These are phyloP conservation scores for Ilyonectria destructans DNA, from an alignment of 2,329 filamentous ascomycete genomes.

Conservation along the genomic window DNA sequence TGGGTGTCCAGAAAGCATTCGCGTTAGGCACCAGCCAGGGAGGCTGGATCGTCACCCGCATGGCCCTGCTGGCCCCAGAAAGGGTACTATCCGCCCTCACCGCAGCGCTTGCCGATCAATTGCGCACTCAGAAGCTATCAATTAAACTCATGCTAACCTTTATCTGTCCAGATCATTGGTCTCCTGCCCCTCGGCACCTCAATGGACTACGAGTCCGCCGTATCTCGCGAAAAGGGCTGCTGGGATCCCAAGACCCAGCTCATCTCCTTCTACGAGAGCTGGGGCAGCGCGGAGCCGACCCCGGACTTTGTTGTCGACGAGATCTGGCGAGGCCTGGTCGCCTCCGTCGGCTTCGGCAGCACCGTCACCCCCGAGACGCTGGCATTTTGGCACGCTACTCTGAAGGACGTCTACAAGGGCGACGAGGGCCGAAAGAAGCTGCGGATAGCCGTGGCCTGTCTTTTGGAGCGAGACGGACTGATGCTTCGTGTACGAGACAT, in stretches of 20 bases:
- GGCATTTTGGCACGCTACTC: constrained; percentile 63
- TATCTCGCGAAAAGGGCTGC: constrained; percentile 63
- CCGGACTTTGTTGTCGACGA: constrained; percentile 66
- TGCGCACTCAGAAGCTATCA: background rate
- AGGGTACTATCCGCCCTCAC: constrained; percentile 54
- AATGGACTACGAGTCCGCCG: constrained; percentile 68
- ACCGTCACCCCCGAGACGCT: constrained; percentile 55
- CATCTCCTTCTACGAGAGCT: constrained; percentile 60
- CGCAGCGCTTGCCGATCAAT: constrained; percentile 7
- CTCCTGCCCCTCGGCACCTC: constrained; percentile 66
- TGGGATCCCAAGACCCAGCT: constrained; percentile 65
- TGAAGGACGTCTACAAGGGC: constrained; percentile 64
- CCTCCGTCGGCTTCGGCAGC: constrained; percentile 63
- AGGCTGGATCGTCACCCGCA: constrained; percentile 66
- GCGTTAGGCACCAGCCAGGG: constrained; percentile 68
- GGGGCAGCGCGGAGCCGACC: constrained; percentile 57
- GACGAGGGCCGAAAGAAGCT: constrained; percentile 67
- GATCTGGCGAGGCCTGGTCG: constrained; percentile 63
- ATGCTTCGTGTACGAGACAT: constrained; percentile 63
- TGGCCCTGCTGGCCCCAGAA: constrained; percentile 67
- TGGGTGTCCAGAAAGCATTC: constrained; percentile 65
- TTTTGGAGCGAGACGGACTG: constrained; percentile 66
- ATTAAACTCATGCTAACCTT: constrained; percentile 25
- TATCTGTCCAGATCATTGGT: constrained; percentile 60
- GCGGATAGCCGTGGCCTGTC: constrained; percentile 61